phyloP scores from a whole-genome alignment of 306 rosid genomes.

The Fragaria ananassa region DNA sequence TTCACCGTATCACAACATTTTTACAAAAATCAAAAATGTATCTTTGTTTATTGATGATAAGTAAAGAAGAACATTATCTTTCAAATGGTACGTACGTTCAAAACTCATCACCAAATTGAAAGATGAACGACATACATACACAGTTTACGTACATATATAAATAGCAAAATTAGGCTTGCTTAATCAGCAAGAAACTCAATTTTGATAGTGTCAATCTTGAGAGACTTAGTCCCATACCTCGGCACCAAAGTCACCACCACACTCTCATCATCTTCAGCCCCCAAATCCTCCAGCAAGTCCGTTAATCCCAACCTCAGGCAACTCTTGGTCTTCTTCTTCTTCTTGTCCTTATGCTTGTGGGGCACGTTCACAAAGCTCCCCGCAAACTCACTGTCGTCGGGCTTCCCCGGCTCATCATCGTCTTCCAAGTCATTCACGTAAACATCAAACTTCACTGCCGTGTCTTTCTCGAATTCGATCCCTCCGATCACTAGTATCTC shows the following conservation, averaged over 20 bases:
- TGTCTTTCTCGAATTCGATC: slow-evolving; percentile 47
- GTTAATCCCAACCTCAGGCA: slow-evolving; percentile 50
- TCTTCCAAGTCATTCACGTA: slow-evolving; percentile 51
- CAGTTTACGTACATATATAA: background rate
- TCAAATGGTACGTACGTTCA: background rate
- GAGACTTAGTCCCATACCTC: slow-evolving; percentile 37
- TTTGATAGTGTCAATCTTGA: slow-evolving; percentile 39
- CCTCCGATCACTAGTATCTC: slow-evolving; percentile 42
- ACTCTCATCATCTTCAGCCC: slow-evolving; percentile 59
- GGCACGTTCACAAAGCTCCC: slow-evolving; percentile 80
- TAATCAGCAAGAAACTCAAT: slow-evolving; percentile 33
- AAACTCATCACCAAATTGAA: background rate
- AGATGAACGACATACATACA: background rate
- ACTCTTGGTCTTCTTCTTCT: slow-evolving; percentile 31
- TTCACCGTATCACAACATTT: background rate
- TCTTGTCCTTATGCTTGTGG: slow-evolving; percentile 41
- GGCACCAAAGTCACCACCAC: slow-evolving; percentile 71
- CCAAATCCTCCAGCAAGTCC: slow-evolving; percentile 69
- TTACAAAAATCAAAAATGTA: background rate
- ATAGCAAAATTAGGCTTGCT: background rate
- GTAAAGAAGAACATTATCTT: background rate
- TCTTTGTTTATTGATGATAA: background rate
- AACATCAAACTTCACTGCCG: slow-evolving; percentile 62
- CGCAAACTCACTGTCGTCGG: slow-evolving; percentile 56
- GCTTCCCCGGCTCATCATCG: slow-evolving; percentile 36